A percentile compares a stretch with the other conserved stretches of the same genome.
Evolutionary conservation across 2,329 filamentous ascomycete genomes (phyloP).

Genomic region (Aureobasidium melanogenum): DNA sequence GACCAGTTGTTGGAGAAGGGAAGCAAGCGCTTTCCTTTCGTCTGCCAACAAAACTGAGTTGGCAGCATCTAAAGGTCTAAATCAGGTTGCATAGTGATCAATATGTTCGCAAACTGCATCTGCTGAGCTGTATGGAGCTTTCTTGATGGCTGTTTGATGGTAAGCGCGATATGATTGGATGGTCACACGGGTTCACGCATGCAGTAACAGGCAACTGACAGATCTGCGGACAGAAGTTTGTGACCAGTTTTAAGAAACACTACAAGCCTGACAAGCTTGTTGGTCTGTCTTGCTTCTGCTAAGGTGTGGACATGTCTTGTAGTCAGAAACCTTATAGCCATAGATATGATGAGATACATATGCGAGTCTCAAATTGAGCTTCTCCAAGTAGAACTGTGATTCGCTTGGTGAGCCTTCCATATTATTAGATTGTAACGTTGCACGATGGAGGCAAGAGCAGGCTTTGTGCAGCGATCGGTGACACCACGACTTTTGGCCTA

Average conservation of each 20-base stretch:
- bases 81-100: not conserved
- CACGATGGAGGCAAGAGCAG: not conserved
- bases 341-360: too few relatives aligned
- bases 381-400: too few relatives aligned
- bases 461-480: not conserved
- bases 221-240: not conserved
- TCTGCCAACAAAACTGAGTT: not conserved
- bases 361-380: too few relatives aligned
- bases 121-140: not conserved
- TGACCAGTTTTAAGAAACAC: not conserved
- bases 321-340: too few relatives aligned
- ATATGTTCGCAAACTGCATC: not conserved
- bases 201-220: not conserved
- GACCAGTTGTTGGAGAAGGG: not conserved
- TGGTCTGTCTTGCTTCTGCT: not conserved
- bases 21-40: not conserved
- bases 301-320: not conserved
- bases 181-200: constrained; percentile 4
- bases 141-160: not conserved
- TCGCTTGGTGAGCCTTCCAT: not conserved
- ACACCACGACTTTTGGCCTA: not conserved
- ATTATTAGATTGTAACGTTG: not conserved
- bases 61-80: not conserved
- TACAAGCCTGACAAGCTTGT: not conserved
- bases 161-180: not conserved